Base-by-base conservation (phyloP, 495 filamentous ascomycete genomes). In the Hamigera avellanea region DNA sequence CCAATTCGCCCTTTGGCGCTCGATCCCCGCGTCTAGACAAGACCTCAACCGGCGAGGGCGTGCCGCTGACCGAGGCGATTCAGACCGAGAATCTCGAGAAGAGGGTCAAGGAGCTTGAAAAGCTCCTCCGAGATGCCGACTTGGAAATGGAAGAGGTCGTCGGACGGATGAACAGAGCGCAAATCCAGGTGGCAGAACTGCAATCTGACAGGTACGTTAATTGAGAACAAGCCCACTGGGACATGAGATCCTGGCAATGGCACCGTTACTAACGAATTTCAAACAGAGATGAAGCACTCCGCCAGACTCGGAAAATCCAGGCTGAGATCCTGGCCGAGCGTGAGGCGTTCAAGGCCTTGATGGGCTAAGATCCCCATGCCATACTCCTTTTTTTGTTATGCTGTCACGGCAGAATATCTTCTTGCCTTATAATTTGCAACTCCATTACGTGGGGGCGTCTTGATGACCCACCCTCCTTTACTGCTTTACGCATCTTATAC, bases 81-180 rank as follows among this genome's bases (percentile, higher is more conserved):
- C 76, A 80, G 59, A 75, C 87, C 16, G 78, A 86, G 42, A 49
- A 55, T 19, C 60, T 98, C 36, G 83, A 86, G 60, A 75, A 74
- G 39, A 72, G 78, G 35, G 77, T 84, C 19, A 69, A 73, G 40
- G 86, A 93, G 49, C 72, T 98, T 9, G 91, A 98, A 59, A 75
- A 70, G 37, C 81, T 86, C 8, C 67, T 96, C 14, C 62, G 69
- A 16, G 75, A 91, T 41, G 85, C 91, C 14, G 91, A 96, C 48
- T 64, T 67, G 39, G 89, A 95, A 67, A 95, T 98, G 91, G 76
- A 89, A 52, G 82, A 91, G 56, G 89, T 95, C 2, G 83, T 98
- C 12, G 68, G 80, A 37, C 71, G 82, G 37, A 95, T 98, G 86
- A 95, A 86, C 60, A 68, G 75, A 40, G 87, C 89, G 6, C 91